These are phyloP conservation scores for Sporothrix inflata DNA, from an alignment of 2,329 filamentous ascomycete genomes.

Conservation along the genomic window DNA sequence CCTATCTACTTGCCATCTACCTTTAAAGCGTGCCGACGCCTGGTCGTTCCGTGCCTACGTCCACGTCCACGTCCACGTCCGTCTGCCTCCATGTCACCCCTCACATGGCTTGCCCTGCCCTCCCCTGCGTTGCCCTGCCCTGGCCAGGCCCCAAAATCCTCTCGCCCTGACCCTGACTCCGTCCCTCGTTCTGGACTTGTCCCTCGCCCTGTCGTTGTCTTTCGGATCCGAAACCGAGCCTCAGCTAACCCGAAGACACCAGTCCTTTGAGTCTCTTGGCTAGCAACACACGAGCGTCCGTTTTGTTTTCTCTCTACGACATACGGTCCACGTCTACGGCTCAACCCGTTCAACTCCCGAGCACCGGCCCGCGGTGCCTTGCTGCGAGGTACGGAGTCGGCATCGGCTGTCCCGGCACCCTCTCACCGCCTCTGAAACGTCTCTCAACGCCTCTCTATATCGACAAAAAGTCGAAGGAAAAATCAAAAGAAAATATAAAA, in stretches of 20 bases:
- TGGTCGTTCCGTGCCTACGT: conserved; percentile 22
- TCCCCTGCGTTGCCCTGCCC: background rate
- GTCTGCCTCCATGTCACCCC: background rate
- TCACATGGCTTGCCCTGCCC: conserved; percentile 7
- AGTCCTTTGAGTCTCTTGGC: conserved; percentile 15
- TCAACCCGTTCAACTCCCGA: conserved; percentile 12
- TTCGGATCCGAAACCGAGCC: conserved; percentile 28
- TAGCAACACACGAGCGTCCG: background rate
- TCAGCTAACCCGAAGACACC: conserved; percentile 25
- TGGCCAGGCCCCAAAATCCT: conserved; percentile 2
- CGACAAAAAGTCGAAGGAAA: background rate
- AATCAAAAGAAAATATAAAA: background rate
- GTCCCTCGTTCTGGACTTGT: conserved; percentile 2
- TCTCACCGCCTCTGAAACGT: background rate
- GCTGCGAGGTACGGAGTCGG: conserved; percentile 3
- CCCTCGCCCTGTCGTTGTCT: conserved; percentile 7
- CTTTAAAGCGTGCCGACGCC: conserved; percentile 21
- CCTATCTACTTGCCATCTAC: conserved; percentile 12
- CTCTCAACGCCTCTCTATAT: background rate
- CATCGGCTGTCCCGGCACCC: background rate
- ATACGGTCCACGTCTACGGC: background rate
- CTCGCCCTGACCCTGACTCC: background rate
- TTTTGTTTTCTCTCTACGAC: background rate
- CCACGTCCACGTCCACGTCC: background rate
- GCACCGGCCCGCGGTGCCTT: conserved; percentile 3